Evolutionary conservation across 805 yeast species (phyloP).

Genomic region (Metschnikowia lunata): DNA sequence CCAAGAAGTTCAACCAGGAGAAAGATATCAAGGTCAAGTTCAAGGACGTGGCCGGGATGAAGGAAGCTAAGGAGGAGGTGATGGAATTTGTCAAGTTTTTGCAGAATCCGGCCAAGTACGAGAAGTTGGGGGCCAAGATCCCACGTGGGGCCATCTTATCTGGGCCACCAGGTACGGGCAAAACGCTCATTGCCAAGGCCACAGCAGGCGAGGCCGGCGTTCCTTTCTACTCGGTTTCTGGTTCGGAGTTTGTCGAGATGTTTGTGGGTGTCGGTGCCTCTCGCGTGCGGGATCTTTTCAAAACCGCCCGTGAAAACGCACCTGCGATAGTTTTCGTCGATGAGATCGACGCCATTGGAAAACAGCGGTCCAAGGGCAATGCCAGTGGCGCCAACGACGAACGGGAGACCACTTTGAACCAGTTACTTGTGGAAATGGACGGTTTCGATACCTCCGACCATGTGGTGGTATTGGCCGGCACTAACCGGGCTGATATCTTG

Average conservation of each 20-base stretch:
- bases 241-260: slow-evolving; percentile 98
- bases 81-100: slow-evolving; percentile 96
- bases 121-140: slow-evolving; percentile 90
- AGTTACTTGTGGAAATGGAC: slow-evolving; percentile 96
- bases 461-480: slow-evolving; percentile 95
- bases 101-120: slow-evolving; percentile 86
- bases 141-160: slow-evolving; percentile 97
- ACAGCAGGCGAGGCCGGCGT: slow-evolving; percentile 99
- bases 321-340: slow-evolving; percentile 94
- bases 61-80: slow-evolving; percentile 94
- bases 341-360: slow-evolving; percentile 98
- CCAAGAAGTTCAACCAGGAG: slow-evolving; percentile 87
- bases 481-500: slow-evolving; percentile 89
- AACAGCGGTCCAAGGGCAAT: slow-evolving; percentile 59
- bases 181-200: slow-evolving; percentile 93
- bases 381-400: slow-evolving; percentile 92
- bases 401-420: slow-evolving; percentile 93
- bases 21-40: slow-evolving; percentile 85
- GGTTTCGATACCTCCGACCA: slow-evolving; percentile 90
- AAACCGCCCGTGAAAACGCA: slow-evolving; percentile 87
- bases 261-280: slow-evolving; percentile 99
- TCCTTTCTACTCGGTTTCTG: slow-evolving; percentile 92
- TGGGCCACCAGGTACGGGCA: slow-evolving; percentile 99
- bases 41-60: slow-evolving; percentile 95
- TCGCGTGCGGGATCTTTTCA: slow-evolving; percentile 91